These are phyloP conservation scores for Umbellularia californica DNA, from an alignment of 164 flowering plant genomes.

Conservation along the genomic window DNA sequence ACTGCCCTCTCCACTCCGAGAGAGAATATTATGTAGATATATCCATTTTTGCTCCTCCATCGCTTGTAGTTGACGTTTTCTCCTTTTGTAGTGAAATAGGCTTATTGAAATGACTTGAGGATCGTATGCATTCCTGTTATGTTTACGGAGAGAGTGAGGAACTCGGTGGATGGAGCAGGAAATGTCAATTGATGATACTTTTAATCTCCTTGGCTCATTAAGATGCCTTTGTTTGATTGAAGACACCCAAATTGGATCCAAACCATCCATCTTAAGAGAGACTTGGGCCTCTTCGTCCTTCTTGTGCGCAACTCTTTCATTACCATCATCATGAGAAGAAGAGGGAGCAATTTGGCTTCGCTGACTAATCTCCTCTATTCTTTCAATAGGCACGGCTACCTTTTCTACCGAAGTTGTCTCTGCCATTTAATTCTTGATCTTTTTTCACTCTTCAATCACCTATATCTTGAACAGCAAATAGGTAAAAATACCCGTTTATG, in stretches of 20 bases:
- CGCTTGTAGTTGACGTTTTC: background rate
- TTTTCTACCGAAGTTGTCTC: too few species aligned
- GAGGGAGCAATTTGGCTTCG: too few species aligned
- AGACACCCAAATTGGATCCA: background rate
- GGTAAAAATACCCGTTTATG: too few species aligned
- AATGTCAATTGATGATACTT: background rate
- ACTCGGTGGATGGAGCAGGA: conserved; percentile 3
- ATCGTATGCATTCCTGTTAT: background rate
- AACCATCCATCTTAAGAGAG: background rate
- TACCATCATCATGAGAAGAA: too few species aligned
- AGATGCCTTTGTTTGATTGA: background rate
- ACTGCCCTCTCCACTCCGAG: background rate
- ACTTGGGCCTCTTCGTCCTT: too few species aligned
- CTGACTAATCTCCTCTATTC: too few species aligned
- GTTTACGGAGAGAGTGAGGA: background rate
- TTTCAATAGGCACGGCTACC: too few species aligned
- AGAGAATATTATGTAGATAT: background rate
- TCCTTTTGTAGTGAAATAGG: background rate
- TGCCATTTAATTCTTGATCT: too few species aligned
- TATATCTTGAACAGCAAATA: too few species aligned
- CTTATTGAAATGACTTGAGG: conserved; percentile 5
- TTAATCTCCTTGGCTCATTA: background rate
- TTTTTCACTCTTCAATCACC: too few species aligned
- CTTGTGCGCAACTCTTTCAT: too few species aligned
- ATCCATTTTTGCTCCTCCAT: conserved; percentile 9